phyloP scores from a whole-genome alignment of 2,329 filamentous ascomycete species.

The Rasamsonia emersonii region DNA sequence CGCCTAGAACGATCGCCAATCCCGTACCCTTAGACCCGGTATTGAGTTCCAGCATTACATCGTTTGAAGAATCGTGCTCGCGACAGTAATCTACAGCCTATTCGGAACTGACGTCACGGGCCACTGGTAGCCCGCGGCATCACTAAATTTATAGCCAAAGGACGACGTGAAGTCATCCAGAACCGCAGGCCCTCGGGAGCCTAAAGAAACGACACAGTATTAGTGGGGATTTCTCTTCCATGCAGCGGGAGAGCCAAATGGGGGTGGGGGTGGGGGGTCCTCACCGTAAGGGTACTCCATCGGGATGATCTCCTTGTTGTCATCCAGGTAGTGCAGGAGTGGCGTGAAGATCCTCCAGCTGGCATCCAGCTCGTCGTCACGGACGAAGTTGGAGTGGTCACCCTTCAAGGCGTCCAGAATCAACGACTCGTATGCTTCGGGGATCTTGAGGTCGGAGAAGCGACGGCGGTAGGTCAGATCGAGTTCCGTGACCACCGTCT shows the following conservation, averaged over 20 bases:
- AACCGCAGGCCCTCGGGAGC: conserved; percentile 90
- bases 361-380: conserved; percentile 92
- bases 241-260: neutral
- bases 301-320: conserved; percentile 98
- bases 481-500: conserved; percentile 96
- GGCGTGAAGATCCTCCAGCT: conserved; percentile 99
- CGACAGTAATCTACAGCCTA: conserved; percentile 58
- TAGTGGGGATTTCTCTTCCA: conserved; percentile 6
- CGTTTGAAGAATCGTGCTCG: neutral
- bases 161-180: conserved; percentile 97
- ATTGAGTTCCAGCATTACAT: no score
- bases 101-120: conserved; percentile 68
- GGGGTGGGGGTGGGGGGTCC: no score
- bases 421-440: conserved; percentile 95
- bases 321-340: conserved; percentile 93
- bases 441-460: conserved; percentile 99
- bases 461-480: conserved; percentile 96
- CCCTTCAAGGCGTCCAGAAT: conserved; percentile 97
- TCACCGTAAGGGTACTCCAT: conserved; percentile 99
- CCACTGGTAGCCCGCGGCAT: conserved; percentile 94
- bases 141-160: conserved; percentile 98
- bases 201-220: no score
- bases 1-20: no score
- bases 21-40: no score
- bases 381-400: conserved; percentile 98